Conservation (phyloP, 2,329 filamentous ascomycete species). For the Calycina herbarum region DNA sequence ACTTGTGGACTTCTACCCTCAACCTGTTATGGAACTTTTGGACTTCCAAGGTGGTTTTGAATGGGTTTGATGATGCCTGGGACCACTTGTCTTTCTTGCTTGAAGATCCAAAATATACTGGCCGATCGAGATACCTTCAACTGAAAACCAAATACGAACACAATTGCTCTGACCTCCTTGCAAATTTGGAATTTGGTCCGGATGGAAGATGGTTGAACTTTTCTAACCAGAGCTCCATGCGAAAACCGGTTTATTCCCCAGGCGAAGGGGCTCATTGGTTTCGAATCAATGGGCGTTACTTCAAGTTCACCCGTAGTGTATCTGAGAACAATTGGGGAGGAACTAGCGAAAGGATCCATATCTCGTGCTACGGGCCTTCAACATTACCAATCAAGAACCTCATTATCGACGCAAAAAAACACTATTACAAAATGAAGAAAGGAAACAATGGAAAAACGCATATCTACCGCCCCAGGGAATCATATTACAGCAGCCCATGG, state of each 20-base stretch:
- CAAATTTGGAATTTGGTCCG: background rate
- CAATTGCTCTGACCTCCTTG: background rate
- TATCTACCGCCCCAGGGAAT: background rate
- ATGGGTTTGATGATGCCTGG: background rate
- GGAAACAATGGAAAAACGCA: background rate
- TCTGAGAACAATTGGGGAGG: background rate
- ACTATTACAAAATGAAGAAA: background rate
- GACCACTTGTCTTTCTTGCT: background rate
- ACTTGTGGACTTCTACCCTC: background rate
- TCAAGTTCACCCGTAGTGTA: background rate
- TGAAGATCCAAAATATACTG: background rate
- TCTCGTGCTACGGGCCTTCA: background rate
- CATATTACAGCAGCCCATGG: background rate
- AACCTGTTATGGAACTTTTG: background rate
- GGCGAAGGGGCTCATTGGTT: background rate
- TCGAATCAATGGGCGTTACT: background rate
- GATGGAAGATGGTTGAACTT: background rate
- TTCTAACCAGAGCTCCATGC: background rate
- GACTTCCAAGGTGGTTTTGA: background rate
- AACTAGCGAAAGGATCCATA: background rate
- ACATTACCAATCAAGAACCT: background rate
- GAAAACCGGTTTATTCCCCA: background rate
- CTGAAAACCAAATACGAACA: background rate
- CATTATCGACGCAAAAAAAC: background rate
- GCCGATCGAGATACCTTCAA: background rate